phyloP scores from a whole-genome alignment of 352 stramenopile species.

The Phytophthora aleatoria region DNA sequence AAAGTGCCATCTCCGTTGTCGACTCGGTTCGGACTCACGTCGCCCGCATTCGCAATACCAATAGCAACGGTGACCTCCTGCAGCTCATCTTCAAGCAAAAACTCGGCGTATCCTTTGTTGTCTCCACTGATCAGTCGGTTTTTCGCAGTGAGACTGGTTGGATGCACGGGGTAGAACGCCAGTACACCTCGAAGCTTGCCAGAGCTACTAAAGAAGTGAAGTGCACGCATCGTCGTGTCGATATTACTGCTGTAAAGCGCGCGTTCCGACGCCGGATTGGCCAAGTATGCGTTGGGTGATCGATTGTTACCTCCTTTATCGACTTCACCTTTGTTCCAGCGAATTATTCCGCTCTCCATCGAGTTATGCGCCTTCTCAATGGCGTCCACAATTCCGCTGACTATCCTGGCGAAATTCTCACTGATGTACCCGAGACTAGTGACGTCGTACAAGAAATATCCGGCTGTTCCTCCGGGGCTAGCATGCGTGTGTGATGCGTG shows the following conservation, averaged over 20 bases:
- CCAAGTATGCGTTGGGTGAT: slow-evolving; percentile 64
- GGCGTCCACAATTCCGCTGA: slow-evolving; percentile 63
- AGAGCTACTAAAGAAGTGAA: slow-evolving; percentile 49
- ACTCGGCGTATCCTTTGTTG: slow-evolving; percentile 77
- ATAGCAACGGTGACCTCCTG: slow-evolving; percentile 35
- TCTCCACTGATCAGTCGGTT: slow-evolving; percentile 81
- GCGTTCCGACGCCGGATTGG: slow-evolving; percentile 70
- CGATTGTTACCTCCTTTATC: slow-evolving; percentile 67
- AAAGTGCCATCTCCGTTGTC: slow-evolving; percentile 60
- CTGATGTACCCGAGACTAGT: slow-evolving; percentile 50
- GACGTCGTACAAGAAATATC: slow-evolving; percentile 77
- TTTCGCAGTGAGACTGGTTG: slow-evolving; percentile 74
- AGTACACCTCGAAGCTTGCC: slow-evolving; percentile 56
- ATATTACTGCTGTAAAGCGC: slow-evolving; percentile 58
- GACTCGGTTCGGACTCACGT: slow-evolving; percentile 53
- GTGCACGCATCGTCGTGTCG: slow-evolving; percentile 72
- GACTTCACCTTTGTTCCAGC: slow-evolving; percentile 40
- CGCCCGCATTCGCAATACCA: slow-evolving; percentile 51
- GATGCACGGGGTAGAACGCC: slow-evolving; percentile 80
- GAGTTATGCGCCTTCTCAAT: slow-evolving; percentile 67
- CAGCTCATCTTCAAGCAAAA: slow-evolving; percentile 45
- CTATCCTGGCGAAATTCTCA: slow-evolving; percentile 72
- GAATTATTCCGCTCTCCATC: slow-evolving; percentile 48
- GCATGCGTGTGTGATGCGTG: slow-evolving; percentile 88
- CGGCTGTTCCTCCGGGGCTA: slow-evolving; percentile 67